Evolutionary conservation across 2,329 filamentous ascomycete genomes (phyloP).

Genomic region (Stagonosporopsis rhizophila): DNA sequence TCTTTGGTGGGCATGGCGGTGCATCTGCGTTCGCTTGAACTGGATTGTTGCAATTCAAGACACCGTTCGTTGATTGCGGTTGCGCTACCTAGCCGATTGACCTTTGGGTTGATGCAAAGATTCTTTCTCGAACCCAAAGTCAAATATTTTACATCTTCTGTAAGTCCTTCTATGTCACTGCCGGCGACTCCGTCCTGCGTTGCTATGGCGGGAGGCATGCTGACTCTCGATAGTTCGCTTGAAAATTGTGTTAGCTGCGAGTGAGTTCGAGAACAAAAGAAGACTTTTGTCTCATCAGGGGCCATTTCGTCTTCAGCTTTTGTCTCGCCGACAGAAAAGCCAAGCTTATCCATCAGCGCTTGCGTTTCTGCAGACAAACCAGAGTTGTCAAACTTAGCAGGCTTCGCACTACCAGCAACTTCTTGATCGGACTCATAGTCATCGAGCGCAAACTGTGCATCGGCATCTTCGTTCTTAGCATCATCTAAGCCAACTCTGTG

Average conservation of each 20-base stretch:
- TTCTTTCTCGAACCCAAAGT: conserved; percentile 87
- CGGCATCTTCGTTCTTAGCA: conserved; percentile 49
- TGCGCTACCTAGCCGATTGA: conserved; percentile 71
- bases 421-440: conserved; percentile 74
- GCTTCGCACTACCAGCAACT: conserved; percentile 27
- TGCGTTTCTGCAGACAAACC: conserved; percentile 77
- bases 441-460: conserved; percentile 76
- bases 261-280: conserved; percentile 91
- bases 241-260: conserved; percentile 91
- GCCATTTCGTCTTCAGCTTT: conserved; percentile 58
- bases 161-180: conserved; percentile 38
- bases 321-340: conserved; percentile 39
- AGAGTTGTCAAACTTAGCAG: conserved; percentile 37
- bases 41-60: conserved; percentile 83
- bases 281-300: conserved; percentile 79
- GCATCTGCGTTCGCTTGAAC: conserved; percentile 70
- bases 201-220: conserved; percentile 72
- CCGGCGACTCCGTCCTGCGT: conserved; percentile 25
- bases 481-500: conserved; percentile 30
- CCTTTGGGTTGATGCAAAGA: conserved; percentile 86
- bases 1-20: conserved; percentile 80
- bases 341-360: conserved; percentile 71
- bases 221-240: conserved; percentile 79
- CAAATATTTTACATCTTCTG: conserved; percentile 77
- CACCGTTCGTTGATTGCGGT: conserved; percentile 94